These are phyloP conservation scores for Claviceps digitariae DNA, from an alignment of 2,329 filamentous ascomycete species.

Conservation along the genomic window DNA sequence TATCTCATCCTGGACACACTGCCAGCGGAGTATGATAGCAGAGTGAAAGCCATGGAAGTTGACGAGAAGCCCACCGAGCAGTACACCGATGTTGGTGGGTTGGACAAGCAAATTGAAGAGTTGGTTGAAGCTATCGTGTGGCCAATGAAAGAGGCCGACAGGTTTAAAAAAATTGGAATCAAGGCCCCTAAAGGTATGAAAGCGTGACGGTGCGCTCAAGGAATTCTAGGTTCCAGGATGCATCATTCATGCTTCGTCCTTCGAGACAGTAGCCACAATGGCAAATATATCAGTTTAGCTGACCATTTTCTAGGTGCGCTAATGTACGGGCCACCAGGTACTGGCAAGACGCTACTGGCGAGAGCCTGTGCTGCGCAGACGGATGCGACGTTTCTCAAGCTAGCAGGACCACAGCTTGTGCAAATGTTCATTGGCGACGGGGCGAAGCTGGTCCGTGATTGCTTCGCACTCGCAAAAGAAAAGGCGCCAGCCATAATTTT, in stretches of 20 bases:
- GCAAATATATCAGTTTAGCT: not conserved
- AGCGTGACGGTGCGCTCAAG: conserved; percentile 18
- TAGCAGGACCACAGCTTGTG: conserved; percentile 91
- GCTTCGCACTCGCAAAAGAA: conserved; percentile 94
- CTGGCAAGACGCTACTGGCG: conserved; percentile 81
- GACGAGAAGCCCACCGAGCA: conserved; percentile 99
- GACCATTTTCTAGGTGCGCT: conserved; percentile 64
- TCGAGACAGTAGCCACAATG: not conserved
- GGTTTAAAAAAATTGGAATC: conserved; percentile 99
- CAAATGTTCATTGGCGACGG: conserved; percentile 99
- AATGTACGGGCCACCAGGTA: conserved; percentile 93
- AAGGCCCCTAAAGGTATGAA: conserved; percentile 88
- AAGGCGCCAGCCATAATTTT: conserved; percentile 99
- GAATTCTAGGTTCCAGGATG: not conserved
- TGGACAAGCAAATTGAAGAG: conserved; percentile 99
- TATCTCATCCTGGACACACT: conserved; percentile 95
- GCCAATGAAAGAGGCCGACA: conserved; percentile 99
- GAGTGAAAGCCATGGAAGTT: conserved; percentile 99
- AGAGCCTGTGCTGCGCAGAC: conserved; percentile 96
- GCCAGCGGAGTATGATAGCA: conserved; percentile 94
- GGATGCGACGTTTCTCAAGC: conserved; percentile 96
- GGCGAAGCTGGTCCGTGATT: conserved; percentile 93
- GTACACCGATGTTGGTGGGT: conserved; percentile 91
- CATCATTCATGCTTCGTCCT: not conserved
- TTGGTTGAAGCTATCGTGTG: conserved; percentile 96